Conservation (phyloP, 805 yeast species). For the Saturnispora diversa region DNA sequence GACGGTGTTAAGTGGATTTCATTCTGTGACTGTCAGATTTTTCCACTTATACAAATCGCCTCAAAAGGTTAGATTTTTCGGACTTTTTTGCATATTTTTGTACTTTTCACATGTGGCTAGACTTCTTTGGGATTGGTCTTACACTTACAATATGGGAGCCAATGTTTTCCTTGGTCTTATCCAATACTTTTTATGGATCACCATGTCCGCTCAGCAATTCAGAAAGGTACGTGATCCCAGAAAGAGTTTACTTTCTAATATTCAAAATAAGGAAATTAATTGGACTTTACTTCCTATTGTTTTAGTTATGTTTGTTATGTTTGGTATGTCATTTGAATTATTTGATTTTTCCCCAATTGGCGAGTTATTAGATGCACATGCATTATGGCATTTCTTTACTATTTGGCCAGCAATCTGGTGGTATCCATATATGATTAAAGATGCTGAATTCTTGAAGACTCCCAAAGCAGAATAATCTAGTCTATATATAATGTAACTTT, state of each 20-base stretch:
- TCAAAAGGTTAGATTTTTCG: slow-evolving; percentile 31
- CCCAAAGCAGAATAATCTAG: slow-evolving; percentile 20
- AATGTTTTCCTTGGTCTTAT: slow-evolving; percentile 70
- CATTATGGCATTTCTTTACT: slow-evolving; percentile 89
- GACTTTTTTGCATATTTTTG: slow-evolving; percentile 37
- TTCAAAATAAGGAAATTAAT: slow-evolving; percentile 24
- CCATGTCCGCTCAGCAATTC: slow-evolving; percentile 29
- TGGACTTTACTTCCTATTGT: slow-evolving; percentile 47
- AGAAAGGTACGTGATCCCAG: slow-evolving; percentile 16
- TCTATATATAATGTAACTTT: background rate
- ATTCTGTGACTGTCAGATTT: slow-evolving; percentile 54
- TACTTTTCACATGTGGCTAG: slow-evolving; percentile 61
- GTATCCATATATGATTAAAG: slow-evolving; percentile 52
- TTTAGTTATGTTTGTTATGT: slow-evolving; percentile 43
- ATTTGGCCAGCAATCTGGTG: slow-evolving; percentile 71
- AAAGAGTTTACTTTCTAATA: slow-evolving; percentile 17
- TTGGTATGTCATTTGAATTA: slow-evolving; percentile 84
- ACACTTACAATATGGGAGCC: slow-evolving; percentile 89
- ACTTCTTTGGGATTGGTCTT: slow-evolving; percentile 70
- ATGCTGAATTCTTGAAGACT: slow-evolving; percentile 31
- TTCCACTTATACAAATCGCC: slow-evolving; percentile 45
- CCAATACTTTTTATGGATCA: slow-evolving; percentile 55
- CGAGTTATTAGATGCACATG: slow-evolving; percentile 79
- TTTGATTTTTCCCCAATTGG: slow-evolving; percentile 77
- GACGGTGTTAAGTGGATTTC: slow-evolving; percentile 75